These are phyloP conservation scores for Agaricus sinodeliciosus DNA, from an alignment of 768 basidiomycete species.

Conservation along the genomic window DNA sequence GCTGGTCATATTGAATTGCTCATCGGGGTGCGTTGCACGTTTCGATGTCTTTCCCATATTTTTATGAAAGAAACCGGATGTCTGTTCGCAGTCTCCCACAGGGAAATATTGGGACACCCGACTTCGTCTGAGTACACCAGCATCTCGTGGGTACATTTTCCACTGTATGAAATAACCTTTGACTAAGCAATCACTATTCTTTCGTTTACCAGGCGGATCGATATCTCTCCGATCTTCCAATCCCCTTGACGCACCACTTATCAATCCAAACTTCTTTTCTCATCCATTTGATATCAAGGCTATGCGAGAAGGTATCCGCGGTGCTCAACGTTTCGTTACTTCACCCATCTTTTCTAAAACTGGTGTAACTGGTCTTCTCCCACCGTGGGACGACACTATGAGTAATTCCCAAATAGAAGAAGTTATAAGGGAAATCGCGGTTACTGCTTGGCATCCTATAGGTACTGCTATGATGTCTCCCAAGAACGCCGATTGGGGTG, in stretches of 20 bases:
- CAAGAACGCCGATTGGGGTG: slow-evolving; percentile 19
- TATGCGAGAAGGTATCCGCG: slow-evolving; percentile 17
- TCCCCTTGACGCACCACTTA: slow-evolving; percentile 35
- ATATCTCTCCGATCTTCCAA: slow-evolving; percentile 29
- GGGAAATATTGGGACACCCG: slow-evolving; percentile 13
- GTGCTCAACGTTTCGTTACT: slow-evolving; percentile 15
- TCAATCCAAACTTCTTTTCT: slow-evolving; percentile 30
- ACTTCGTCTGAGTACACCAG: slow-evolving; percentile 19
- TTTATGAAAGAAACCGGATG: neutral
- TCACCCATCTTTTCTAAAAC: slow-evolving; percentile 13
- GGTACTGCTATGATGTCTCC: slow-evolving; percentile 27
- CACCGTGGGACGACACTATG: neutral
- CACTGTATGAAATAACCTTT: too few relatives aligned
- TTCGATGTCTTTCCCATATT: too few relatives aligned
- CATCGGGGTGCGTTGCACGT: neutral
- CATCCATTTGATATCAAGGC: slow-evolving; percentile 16
- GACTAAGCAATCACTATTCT: too few relatives aligned
- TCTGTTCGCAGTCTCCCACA: slow-evolving; percentile 9
- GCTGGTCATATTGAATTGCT: slow-evolving; percentile 9
- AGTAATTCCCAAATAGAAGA: slow-evolving; percentile 1
- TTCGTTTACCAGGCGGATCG: slow-evolving; percentile 10
- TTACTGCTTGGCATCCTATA: slow-evolving; percentile 23
- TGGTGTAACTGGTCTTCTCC: slow-evolving; percentile 8
- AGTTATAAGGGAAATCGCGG: slow-evolving; percentile 15
- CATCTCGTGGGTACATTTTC: slow-evolving; percentile 17